phyloP scores from a whole-genome alignment of 1,139 yeast species.

The Debaryomyces subglobosus region DNA sequence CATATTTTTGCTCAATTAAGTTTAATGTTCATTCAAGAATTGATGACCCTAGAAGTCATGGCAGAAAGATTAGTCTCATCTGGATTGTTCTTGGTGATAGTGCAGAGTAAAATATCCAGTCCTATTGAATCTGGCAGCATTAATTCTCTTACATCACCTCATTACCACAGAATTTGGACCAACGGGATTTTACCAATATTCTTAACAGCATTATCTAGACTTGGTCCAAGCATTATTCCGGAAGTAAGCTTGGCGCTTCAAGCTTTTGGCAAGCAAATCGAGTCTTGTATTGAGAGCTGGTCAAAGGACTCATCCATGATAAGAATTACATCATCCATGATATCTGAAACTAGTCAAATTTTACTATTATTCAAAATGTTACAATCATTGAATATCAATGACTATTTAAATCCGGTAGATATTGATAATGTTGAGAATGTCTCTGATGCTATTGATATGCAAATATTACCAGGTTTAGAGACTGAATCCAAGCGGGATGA shows the following conservation, averaged over 20 bases:
- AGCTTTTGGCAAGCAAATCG: conserved; percentile 68
- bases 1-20: conserved; percentile 74
- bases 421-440: conserved; percentile 16
- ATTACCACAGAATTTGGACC: conserved; percentile 76
- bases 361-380: conserved; percentile 65
- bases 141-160: conserved; percentile 50
- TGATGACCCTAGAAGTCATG: conserved; percentile 61
- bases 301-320: conserved; percentile 55
- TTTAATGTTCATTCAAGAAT: conserved; percentile 68
- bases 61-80: conserved; percentile 66
- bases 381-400: conserved; percentile 49
- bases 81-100: conserved; percentile 70
- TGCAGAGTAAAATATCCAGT: conserved; percentile 74
- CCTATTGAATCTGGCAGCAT: conserved; percentile 69
- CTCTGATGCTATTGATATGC: conserved; percentile 25
- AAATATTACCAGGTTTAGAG: conserved; percentile 64
- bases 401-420: conserved; percentile 30
- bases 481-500: conserved; percentile 57
- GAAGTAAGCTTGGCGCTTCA: conserved; percentile 68
- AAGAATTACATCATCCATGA: conserved; percentile 62
- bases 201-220: conserved; percentile 58
- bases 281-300: conserved; percentile 71
- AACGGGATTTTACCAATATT: conserved; percentile 77
- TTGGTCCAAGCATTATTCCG: conserved; percentile 66
- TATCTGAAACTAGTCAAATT: conserved; percentile 82